Conservation (phyloP, 2,329 filamentous ascomycete genomes). For the Cercospora sojina region DNA sequence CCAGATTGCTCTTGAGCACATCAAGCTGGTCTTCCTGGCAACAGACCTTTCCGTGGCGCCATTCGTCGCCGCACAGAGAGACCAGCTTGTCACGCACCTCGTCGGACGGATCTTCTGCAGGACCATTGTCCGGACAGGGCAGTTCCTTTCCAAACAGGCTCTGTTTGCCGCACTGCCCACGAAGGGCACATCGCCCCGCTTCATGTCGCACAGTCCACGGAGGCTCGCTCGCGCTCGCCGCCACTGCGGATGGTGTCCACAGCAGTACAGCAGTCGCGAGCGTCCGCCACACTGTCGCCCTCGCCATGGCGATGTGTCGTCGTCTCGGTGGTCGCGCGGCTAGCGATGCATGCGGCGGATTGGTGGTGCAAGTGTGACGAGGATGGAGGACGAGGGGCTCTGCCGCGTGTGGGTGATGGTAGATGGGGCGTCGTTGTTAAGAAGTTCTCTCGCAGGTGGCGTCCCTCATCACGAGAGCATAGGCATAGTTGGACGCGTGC, state of each 20-base stretch:
- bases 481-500: neutral
- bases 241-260: neutral
- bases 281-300: constrained; percentile 1
- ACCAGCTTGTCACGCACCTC: constrained; percentile 75
- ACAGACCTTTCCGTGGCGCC: constrained; percentile 80
- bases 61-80: constrained; percentile 81
- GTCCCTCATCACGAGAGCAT: neutral
- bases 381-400: neutral
- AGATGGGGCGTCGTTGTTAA: neutral
- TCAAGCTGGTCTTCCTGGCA: constrained; percentile 80
- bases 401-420: neutral
- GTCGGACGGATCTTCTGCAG: constrained; percentile 71
- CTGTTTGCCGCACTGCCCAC: constrained; percentile 88
- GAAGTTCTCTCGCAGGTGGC: neutral
- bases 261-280: neutral
- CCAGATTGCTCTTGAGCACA: constrained; percentile 77
- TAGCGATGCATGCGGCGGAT: neutral
- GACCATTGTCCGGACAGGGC: constrained; percentile 87
- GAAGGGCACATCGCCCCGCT: constrained; percentile 81
- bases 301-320: neutral
- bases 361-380: neutral
- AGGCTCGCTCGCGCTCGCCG: constrained; percentile 8
- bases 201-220: constrained; percentile 59
- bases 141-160: constrained; percentile 85
- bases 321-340: neutral